Percentiles rank a stretch among this genome's conserved stretches.
These are phyloP conservation scores for Fraxinus platypoda DNA, from an alignment of 305 asterid species.

Conservation along the genomic window DNA sequence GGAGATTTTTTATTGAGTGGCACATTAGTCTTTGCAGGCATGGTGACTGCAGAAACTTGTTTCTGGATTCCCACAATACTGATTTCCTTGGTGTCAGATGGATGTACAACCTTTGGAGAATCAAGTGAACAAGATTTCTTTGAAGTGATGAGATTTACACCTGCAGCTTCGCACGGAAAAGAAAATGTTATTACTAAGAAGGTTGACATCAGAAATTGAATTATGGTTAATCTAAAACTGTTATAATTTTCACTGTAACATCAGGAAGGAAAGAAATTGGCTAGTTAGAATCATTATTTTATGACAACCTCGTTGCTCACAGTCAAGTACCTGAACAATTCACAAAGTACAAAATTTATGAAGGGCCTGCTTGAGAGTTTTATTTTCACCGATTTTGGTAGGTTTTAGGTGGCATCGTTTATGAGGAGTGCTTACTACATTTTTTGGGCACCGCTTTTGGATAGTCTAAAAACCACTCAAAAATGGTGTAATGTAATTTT, in stretches of 20 bases:
- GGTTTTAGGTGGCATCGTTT: too few species aligned
- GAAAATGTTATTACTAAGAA: conserved; percentile 11
- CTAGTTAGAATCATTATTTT: not conserved
- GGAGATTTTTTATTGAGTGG: conserved; percentile 50
- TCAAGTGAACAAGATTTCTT: conserved; percentile 43
- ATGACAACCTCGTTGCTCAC: not conserved
- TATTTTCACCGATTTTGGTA: too few species aligned
- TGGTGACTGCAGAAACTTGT: conserved; percentile 46
- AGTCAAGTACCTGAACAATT: not conserved
- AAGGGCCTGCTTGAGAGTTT: too few species aligned
- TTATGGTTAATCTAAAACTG: not conserved
- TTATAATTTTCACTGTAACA: not conserved
- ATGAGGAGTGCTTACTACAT: too few species aligned
- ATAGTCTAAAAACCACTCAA: too few species aligned
- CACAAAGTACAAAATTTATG: not conserved
- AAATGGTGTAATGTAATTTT: too few species aligned
- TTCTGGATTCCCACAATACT: conserved; percentile 47
- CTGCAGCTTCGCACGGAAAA: conserved; percentile 52
- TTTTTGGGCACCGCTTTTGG: too few species aligned
- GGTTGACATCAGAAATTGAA: not conserved
- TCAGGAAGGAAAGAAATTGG: not conserved
- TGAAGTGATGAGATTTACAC: conserved; percentile 53
- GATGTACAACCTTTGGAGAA: conserved; percentile 44
- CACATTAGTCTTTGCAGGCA: conserved; percentile 46
- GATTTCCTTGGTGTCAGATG: conserved; percentile 54